phyloP scores from a whole-genome alignment of 495 filamentous ascomycete species.

The Penicillium chermesinum region DNA sequence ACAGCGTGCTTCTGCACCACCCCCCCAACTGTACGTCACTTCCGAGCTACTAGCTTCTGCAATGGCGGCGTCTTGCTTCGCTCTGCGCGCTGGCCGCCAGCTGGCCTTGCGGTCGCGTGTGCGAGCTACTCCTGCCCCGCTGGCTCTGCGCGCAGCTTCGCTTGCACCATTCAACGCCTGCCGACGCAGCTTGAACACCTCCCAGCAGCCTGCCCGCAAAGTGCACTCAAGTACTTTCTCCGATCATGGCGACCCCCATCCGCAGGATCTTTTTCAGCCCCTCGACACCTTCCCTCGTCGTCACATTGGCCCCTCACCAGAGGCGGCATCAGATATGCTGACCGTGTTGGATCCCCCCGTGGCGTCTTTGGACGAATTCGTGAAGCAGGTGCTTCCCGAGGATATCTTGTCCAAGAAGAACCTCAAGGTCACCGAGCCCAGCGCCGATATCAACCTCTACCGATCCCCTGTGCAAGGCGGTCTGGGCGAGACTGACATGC shows the following conservation, averaged over 20 bases:
- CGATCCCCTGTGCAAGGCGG: constrained; percentile 48
- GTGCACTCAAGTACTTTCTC: constrained; percentile 40
- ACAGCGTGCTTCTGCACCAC: background rate
- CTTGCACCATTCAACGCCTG: constrained; percentile 23
- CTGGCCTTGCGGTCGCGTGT: constrained; percentile 36
- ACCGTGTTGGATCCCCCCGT: constrained; percentile 70
- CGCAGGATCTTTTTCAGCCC: constrained; percentile 42
- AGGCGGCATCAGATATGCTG: constrained; percentile 74
- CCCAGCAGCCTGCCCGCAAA: constrained; percentile 24
- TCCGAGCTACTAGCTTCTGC: constrained; percentile 10
- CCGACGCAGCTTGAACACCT: constrained; percentile 25
- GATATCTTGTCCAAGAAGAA: constrained; percentile 72
- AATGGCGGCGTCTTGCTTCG: constrained; percentile 42
- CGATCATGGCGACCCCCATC: constrained; percentile 41
- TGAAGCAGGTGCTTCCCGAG: constrained; percentile 76
- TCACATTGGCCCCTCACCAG: constrained; percentile 88
- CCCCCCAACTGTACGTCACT: constrained; percentile 4
- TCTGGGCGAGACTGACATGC: constrained; percentile 62
- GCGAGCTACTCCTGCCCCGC: constrained; percentile 24
- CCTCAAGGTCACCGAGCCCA: constrained; percentile 36
- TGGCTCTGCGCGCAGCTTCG: constrained; percentile 26
- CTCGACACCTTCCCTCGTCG: constrained; percentile 71
- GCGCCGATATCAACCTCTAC: constrained; percentile 36
- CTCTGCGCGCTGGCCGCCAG: constrained; percentile 41
- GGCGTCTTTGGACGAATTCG: constrained; percentile 75